Conservation (phyloP, 2,329 filamentous ascomycete genomes). For the Lanzia echinophila region DNA sequence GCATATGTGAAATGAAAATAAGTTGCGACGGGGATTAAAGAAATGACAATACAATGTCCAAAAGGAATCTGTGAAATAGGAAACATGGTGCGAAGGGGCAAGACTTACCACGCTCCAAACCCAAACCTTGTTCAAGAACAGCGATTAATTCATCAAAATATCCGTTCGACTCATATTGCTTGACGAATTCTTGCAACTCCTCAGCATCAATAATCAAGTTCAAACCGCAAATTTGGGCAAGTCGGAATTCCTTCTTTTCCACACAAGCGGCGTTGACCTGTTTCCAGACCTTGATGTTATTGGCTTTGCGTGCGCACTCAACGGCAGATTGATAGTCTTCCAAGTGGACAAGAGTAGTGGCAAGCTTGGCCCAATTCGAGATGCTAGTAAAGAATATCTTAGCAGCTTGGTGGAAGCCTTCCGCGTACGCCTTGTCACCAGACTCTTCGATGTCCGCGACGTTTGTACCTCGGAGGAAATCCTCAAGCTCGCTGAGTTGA, state of each 20-base stretch:
- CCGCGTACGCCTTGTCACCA: conserved; percentile 94
- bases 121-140: conserved; percentile 88
- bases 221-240: conserved; percentile 96
- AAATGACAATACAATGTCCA: too few relatives aligned
- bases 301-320: conserved; percentile 95
- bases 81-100: background rate
- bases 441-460: conserved; percentile 95
- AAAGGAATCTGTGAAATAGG: too few relatives aligned
- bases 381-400: conserved; percentile 99
- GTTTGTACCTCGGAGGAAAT: conserved; percentile 88
- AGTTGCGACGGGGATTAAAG: too few relatives aligned
- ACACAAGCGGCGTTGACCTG: conserved; percentile 96
- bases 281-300: conserved; percentile 99
- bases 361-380: conserved; percentile 99
- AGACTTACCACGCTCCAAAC: conserved; percentile 42
- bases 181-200: conserved; percentile 85
- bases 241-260: conserved; percentile 95
- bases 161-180: conserved; percentile 92
- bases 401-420: conserved; percentile 89
- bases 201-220: conserved; percentile 98
- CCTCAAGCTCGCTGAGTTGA: conserved; percentile 87
- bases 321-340: conserved; percentile 96
- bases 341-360: conserved; percentile 94
- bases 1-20: too few relatives aligned
- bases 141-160: conserved; percentile 98